Percentiles rank a stretch among this genome's conserved stretches.
Evolutionary conservation across 768 basidiomycete species (phyloP).

Genomic region (Suillus fuscotomentosus): DNA sequence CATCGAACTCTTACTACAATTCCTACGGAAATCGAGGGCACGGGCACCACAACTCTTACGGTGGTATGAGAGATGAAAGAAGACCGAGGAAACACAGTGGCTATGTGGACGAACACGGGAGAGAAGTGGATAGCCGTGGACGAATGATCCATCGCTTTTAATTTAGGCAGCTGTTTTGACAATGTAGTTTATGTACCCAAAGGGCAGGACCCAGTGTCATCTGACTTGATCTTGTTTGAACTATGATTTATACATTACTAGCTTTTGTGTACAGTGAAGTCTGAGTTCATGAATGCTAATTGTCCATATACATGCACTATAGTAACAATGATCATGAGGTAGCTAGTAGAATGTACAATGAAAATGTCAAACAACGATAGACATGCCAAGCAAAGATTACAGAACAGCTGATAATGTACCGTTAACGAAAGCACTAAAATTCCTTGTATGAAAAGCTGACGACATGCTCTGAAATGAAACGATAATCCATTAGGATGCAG

Average conservation of each 20-base stretch:
- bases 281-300: neutral
- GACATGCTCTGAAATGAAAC: neutral
- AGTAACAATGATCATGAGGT: neutral
- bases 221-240: neutral
- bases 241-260: neutral
- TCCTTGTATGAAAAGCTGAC: neutral
- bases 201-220: neutral
- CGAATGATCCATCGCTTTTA: constrained; percentile 2
- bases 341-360: neutral
- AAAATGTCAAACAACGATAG: neutral
- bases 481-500: neutral
- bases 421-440: neutral
- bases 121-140: constrained; percentile 25
- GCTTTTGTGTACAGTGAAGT: neutral
- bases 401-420: neutral
- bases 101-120: constrained; percentile 24
- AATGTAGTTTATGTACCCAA: neutral
- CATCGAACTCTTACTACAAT: constrained; percentile 13
- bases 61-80: constrained; percentile 19
- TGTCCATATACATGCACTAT: neutral
- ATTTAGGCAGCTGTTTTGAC: neutral
- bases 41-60: constrained; percentile 26
- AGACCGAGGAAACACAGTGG: constrained; percentile 6
- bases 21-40: constrained; percentile 13
- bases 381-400: neutral